Percentiles rank a stretch among this genome's conserved stretches.
Evolutionary conservation across 768 basidiomycete genomes (phyloP).

Genomic region (Leccinum uliginosum): DNA sequence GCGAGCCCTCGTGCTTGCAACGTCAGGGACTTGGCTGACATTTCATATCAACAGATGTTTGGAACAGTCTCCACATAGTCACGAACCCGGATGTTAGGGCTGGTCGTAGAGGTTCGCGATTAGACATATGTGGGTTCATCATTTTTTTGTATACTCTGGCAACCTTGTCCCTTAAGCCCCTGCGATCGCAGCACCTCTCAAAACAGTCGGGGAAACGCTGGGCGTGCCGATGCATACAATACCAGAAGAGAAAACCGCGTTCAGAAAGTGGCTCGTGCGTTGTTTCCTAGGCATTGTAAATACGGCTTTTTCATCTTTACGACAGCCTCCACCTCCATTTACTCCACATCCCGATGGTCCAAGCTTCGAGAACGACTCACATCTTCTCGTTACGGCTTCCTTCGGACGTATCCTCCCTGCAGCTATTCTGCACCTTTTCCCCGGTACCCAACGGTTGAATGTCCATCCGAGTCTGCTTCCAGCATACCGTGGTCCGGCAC

Average conservation of each 20-base stretch:
- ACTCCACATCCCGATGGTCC: not conserved
- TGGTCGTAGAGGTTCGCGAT: constrained; percentile 55
- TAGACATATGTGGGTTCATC: constrained; percentile 50
- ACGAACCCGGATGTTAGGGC: constrained; percentile 66
- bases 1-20: not conserved
- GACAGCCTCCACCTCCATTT: constrained; percentile 42
- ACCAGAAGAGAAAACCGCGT: constrained; percentile 53
- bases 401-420: constrained; percentile 82
- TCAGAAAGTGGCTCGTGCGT: constrained; percentile 62
- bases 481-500: constrained; percentile 83
- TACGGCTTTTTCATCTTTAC: constrained; percentile 21
- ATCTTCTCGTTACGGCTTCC: constrained; percentile 81
- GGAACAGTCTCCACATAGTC: constrained; percentile 62
- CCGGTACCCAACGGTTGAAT: constrained; percentile 59
- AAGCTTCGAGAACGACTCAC: constrained; percentile 31
- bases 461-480: constrained; percentile 90
- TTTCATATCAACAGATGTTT: constrained; percentile 57
- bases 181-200: constrained; percentile 59
- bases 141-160: not conserved
- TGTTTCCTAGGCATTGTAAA: not conserved
- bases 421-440: constrained; percentile 59
- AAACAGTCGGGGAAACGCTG: constrained; percentile 49
- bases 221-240: constrained; percentile 55
- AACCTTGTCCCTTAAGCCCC: not conserved
- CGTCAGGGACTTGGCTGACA: constrained; percentile 6